Conservation (phyloP, 768 basidiomycete species). For the Lactarius hatsudake region DNA sequence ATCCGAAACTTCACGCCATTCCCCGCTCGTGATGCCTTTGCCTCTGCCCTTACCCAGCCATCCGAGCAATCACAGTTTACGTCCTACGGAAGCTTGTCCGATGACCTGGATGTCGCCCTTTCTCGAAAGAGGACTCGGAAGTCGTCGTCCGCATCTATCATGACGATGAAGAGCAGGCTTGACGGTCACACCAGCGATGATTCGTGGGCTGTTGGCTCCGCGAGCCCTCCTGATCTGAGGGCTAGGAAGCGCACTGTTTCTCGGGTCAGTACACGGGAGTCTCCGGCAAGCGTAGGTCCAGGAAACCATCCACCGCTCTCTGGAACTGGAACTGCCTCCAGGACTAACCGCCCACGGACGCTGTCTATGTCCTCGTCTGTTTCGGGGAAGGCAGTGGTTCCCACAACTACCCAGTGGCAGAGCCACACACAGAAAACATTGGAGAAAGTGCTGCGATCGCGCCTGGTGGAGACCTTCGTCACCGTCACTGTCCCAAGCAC, state of each 20-base stretch:
- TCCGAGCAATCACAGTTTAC: conserved; percentile 60
- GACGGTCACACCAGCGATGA: conserved; percentile 42
- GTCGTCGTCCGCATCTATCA: conserved; percentile 56
- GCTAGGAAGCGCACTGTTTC: conserved; percentile 41
- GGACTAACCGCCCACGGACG: conserved; percentile 17
- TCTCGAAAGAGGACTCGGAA: conserved; percentile 58
- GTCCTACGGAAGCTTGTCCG: conserved; percentile 54
- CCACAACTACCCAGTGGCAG: conserved; percentile 40
- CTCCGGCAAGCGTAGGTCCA: conserved; percentile 23
- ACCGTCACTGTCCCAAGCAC: conserved; percentile 44
- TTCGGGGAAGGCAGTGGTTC: conserved; percentile 19
- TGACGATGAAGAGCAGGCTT: conserved; percentile 46
- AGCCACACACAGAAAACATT: conserved; percentile 67
- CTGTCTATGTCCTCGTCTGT: conserved; percentile 16
- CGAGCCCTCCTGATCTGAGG: conserved; percentile 33
- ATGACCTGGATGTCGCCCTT: conserved; percentile 66
- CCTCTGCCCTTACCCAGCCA: conserved; percentile 70
- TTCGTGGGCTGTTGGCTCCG: conserved; percentile 33
- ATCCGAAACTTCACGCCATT: conserved; percentile 83
- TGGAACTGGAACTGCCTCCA: conserved; percentile 6
- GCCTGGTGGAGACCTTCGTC: conserved; percentile 77
- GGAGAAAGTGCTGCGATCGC: conserved; percentile 67
- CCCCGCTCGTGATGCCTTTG: conserved; percentile 72
- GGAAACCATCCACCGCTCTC: conserved; percentile 21
- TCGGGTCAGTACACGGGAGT: conserved; percentile 32